phyloP scores from a whole-genome alignment of 2,329 filamentous ascomycete genomes.

The Aspergillus nomiae region DNA sequence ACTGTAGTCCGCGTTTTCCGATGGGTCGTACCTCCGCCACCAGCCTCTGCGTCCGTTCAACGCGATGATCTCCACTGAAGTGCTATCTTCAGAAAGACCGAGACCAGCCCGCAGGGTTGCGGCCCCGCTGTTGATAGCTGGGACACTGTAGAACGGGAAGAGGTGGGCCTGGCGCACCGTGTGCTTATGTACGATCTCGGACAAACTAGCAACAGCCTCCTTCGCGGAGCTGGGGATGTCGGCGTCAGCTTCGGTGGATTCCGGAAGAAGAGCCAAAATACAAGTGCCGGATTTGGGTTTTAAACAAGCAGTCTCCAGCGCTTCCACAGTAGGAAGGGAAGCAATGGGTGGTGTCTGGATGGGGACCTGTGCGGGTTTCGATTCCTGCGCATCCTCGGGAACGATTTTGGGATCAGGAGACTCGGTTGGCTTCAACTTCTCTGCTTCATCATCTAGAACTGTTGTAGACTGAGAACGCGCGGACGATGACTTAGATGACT shows the following conservation, averaged over 20 bases:
- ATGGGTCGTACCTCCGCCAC: conserved; percentile 72
- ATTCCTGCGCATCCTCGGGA: conserved; percentile 34
- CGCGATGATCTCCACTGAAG: conserved; percentile 70
- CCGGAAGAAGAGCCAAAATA: conserved; percentile 72
- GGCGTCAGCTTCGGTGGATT: conserved; percentile 53
- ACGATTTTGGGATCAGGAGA: conserved; percentile 55
- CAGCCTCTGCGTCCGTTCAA: conserved; percentile 83
- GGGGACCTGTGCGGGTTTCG: conserved; percentile 51
- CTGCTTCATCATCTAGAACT: conserved; percentile 35
- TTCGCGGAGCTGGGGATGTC: conserved; percentile 44
- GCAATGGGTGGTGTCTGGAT: conserved; percentile 65
- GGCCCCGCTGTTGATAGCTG: conserved; percentile 61
- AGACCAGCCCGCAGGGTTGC: conserved; percentile 62
- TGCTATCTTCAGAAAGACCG: conserved; percentile 54
- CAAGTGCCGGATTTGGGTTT: conserved; percentile 77
- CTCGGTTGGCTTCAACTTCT: conserved; percentile 50
- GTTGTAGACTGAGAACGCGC: conserved; percentile 49
- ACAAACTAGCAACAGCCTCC: conserved; percentile 65
- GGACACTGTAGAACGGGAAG: conserved; percentile 82
- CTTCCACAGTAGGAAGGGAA: conserved; percentile 63
- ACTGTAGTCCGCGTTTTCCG: conserved; percentile 53
- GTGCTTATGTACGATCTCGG: conserved; percentile 77
- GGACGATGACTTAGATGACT: conserved; percentile 44
- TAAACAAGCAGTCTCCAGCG: conserved; percentile 72
- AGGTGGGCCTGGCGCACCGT: conserved; percentile 64